A percentile compares a stretch with the other conserved stretches of the same genome.
Conservation (phyloP, 331 rosid genomes). For the Saraca asoca region DNA sequence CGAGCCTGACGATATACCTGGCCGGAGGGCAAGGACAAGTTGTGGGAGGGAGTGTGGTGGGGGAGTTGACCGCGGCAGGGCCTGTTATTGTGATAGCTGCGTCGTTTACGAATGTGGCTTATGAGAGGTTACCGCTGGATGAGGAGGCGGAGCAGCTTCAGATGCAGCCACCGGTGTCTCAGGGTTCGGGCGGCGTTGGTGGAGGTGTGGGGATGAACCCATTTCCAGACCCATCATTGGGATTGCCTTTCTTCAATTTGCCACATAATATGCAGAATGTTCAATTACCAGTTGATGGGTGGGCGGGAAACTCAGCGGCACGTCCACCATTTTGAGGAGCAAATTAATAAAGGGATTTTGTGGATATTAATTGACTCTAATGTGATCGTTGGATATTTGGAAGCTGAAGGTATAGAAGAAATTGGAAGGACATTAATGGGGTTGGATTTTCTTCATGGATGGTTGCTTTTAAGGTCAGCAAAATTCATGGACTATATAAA, state of each 20-base stretch:
- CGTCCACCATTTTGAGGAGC: conserved; percentile 53
- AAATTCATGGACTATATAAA: conserved; percentile 18
- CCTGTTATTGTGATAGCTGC: conserved; percentile 82
- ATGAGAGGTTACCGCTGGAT: conserved; percentile 76
- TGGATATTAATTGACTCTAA: conserved; percentile 8
- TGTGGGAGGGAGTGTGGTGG: conserved; percentile 86
- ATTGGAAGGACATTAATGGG: conserved; percentile 1
- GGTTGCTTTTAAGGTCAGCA: conserved; percentile 30
- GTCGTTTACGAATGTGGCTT: conserved; percentile 87
- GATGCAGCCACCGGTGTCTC: conserved; percentile 50
- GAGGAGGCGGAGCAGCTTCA: conserved; percentile 62
- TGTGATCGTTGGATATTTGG: conserved; percentile 9
- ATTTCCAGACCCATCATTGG: conserved; percentile 67
- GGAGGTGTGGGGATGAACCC: conserved; percentile 47
- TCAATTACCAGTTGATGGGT: conserved; percentile 72
- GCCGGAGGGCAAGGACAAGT: conserved; percentile 92
- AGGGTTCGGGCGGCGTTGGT: conserved; percentile 40
- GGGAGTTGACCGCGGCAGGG: conserved; percentile 80
- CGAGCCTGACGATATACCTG: conserved; percentile 67
- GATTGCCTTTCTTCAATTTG: conserved; percentile 77
- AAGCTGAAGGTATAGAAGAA: background rate
- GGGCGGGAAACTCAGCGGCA: conserved; percentile 48
- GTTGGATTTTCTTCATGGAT: background rate
- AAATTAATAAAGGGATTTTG: background rate
- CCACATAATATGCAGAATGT: conserved; percentile 86